A percentile compares a stretch with the other conserved stretches of the same genome.
Evolutionary conservation across 257 asterid species (phyloP).

Genomic region (Coffea canephora): DNA sequence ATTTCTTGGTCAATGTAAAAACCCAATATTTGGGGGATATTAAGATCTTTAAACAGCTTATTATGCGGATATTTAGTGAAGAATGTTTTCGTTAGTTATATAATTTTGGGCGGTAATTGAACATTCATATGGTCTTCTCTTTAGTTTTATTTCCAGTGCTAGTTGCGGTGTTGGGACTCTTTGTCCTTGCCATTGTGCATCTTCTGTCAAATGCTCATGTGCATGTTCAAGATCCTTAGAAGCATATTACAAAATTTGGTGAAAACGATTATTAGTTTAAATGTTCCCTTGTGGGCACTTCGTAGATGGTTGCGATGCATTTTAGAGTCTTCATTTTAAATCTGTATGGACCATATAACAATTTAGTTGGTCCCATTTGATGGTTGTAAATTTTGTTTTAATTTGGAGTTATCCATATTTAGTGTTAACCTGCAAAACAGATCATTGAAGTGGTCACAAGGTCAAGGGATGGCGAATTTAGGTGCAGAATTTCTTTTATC

Average conservation of each 20-base stretch:
- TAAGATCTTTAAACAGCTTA: neutral
- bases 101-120: neutral
- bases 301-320: neutral
- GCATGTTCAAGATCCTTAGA: neutral
- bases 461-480: neutral
- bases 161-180: neutral
- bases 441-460: neutral
- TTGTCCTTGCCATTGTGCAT: neutral
- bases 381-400: neutral
- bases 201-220: neutral
- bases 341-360: neutral
- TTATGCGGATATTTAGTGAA: neutral
- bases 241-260: neutral
- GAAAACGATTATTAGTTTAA: neutral
- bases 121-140: neutral
- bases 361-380: neutral
- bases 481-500: neutral
- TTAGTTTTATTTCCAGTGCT: neutral
- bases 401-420: neutral
- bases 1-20: neutral
- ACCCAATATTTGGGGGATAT: neutral
- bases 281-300: neutral
- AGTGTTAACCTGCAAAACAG: neutral
- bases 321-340: neutral
- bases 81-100: neutral